Conservation (phyloP, 306 rosid species). For the Pueraria montana region DNA sequence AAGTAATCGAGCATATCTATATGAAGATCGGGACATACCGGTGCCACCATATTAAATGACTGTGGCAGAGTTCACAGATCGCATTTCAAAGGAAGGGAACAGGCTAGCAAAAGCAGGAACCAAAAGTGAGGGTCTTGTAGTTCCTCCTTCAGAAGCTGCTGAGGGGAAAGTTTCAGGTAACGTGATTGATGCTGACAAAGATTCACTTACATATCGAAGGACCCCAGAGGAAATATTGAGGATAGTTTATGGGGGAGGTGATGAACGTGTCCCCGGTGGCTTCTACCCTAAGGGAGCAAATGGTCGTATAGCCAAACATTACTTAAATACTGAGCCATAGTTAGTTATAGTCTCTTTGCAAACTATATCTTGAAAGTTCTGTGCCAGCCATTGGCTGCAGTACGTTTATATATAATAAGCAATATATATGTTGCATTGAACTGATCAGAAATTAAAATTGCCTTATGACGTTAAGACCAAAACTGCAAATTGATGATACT, state of each 20-base stretch:
- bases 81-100: conserved; percentile 17
- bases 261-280: conserved; percentile 66
- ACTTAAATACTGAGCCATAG: too few relatives aligned
- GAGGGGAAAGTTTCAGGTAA: conserved; percentile 51
- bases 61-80: not conserved
- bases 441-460: too few relatives aligned
- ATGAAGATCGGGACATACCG: not conserved
- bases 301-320: conserved; percentile 66
- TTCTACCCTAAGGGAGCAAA: conserved; percentile 67
- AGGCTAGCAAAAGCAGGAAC: conserved; percentile 59
- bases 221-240: conserved; percentile 69
- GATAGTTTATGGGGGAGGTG: conserved; percentile 62
- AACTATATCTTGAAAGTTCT: too few relatives aligned
- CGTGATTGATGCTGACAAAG: conserved; percentile 47
- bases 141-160: conserved; percentile 51
- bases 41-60: not conserved
- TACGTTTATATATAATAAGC: too few relatives aligned
- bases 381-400: too few relatives aligned
- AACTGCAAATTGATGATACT: too few relatives aligned
- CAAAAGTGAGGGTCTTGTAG: conserved; percentile 79
- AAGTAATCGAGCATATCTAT: not conserved
- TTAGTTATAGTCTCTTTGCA: too few relatives aligned
- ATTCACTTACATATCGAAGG: conserved; percentile 66
- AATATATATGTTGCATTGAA: too few relatives aligned
- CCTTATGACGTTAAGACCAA: too few relatives aligned